These are phyloP conservation scores for Colletotrichum sp. DNA, from an alignment of 2,329 filamentous ascomycete species.

Conservation along the genomic window DNA sequence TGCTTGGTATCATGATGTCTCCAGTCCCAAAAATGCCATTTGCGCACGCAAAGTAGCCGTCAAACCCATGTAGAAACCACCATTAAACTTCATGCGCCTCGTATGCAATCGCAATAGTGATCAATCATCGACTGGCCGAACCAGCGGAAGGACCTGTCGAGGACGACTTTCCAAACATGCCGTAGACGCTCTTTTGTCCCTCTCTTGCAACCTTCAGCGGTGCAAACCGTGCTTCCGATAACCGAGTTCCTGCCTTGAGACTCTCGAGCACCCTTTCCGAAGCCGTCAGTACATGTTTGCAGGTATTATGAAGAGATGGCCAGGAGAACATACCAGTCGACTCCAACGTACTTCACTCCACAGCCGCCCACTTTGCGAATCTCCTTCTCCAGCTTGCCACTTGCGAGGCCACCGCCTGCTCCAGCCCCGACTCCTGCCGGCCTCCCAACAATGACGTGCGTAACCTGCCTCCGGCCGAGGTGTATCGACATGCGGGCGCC, in stretches of 20 bases:
- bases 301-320: constrained; percentile 11
- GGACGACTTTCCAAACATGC: constrained; percentile 38
- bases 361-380: constrained; percentile 70
- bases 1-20: neutral
- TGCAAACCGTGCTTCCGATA: constrained; percentile 77
- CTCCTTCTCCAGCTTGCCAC: constrained; percentile 82
- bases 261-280: constrained; percentile 77
- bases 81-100: neutral
- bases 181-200: constrained; percentile 69
- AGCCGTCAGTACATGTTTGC: neutral
- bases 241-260: constrained; percentile 74
- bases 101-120: neutral
- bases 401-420: constrained; percentile 77
- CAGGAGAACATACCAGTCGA: constrained; percentile 70
- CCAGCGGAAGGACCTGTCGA: neutral
- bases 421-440: constrained; percentile 55
- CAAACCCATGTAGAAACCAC: neutral
- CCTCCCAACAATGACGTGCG: constrained; percentile 82
- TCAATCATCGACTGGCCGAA: neutral
- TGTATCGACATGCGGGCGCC: constrained; percentile 75
- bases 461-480: constrained; percentile 76
- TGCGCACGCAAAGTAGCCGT: neutral
- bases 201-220: constrained; percentile 65
- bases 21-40: neutral
- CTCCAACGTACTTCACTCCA: constrained; percentile 78